phyloP scores from a whole-genome alignment of 345 rosid species.

The Odontarrhena argentea region DNA sequence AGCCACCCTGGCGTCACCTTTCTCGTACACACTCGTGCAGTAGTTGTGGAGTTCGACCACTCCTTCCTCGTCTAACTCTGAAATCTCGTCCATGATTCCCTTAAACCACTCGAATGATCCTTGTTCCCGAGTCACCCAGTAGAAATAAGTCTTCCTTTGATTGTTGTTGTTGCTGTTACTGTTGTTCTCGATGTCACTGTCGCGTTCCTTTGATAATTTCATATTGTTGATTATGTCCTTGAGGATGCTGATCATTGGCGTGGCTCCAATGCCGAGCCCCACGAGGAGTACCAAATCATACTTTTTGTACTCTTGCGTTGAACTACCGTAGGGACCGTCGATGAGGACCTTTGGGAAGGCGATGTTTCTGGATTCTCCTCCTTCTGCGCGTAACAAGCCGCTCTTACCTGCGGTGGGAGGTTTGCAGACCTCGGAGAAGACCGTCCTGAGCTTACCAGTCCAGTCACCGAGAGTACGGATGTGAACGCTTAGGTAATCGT shows the following conservation, averaged over 20 bases:
- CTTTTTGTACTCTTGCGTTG: constrained; percentile 92
- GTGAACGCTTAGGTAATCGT: constrained; percentile 83
- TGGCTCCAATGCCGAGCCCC: constrained; percentile 91
- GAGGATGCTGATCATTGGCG: constrained; percentile 89
- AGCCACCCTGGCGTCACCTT: constrained; percentile 90
- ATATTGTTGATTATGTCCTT: constrained; percentile 92
- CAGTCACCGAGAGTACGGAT: constrained; percentile 87
- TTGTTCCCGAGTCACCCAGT: constrained; percentile 91
- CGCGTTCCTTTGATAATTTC: constrained; percentile 27
- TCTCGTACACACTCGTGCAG: constrained; percentile 92
- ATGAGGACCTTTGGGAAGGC: constrained; percentile 77
- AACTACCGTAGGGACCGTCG: constrained; percentile 92
- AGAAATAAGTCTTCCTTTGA: constrained; percentile 80
- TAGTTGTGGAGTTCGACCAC: constrained; percentile 83
- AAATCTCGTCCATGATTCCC: constrained; percentile 90
- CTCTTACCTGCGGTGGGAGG: constrained; percentile 65
- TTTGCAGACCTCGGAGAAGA: constrained; percentile 79
- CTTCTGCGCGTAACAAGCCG: constrained; percentile 69
- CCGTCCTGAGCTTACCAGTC: constrained; percentile 75
- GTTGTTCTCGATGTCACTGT: constrained; percentile 41
- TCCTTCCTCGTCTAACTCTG: constrained; percentile 68
- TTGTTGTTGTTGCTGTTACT: constrained; percentile 35
- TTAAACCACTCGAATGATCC: constrained; percentile 98
- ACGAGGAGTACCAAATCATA: constrained; percentile 83
- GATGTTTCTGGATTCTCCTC: constrained; percentile 46